Base-by-base conservation (phyloP, 2,329 filamentous ascomycete species). In the Helotiales sp. region DNA sequence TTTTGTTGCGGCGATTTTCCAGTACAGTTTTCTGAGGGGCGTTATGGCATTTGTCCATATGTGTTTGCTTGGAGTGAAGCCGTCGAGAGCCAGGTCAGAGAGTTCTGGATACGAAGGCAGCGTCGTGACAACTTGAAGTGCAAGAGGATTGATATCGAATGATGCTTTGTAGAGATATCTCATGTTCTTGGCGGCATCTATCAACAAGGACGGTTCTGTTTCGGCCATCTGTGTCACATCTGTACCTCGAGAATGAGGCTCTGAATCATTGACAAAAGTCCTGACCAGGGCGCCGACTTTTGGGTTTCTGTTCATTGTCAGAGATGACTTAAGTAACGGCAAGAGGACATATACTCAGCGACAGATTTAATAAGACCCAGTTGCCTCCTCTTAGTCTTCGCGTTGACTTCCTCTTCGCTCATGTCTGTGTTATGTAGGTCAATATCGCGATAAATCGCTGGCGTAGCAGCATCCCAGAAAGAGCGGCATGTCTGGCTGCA, bases 71-170 rank as follows among this genome's bases (percentile, higher is more conserved):
- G 64, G 69, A 13, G 34, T 52, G 17, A 69, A 40, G 4, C 45
- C 65, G 11, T 47, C 7, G 15, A 69, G 34, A 8, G 30, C 24
- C n/a, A 70, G 22, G 5, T 66, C 45, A 4, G 24, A 10, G 13
- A 70, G 64, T 10, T 65, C n/a, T 2, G 58, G 30, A 50, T 70
- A 70, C 13, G 45, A 50, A 6, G 28, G 54, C 11, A 69, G 30
- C 22, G 45, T 65, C 11, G 61, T 54, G 13, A 70, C 54, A 15
- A 70, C 61, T n/a, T 69, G 43, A 55, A 30, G 34, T 15, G 61
- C 55, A 1, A 67, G 28, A 15, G 32, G 22, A 37, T 45, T 67
- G 8, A 40, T 8, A 7, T 26, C 63, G 11, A 70, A 45, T 1
- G n/a, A 45, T 3, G 61, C 64, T 63, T 65, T 58, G 0, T 34